Conservation (phyloP, 148 eudicot species). For the Fallopia convolvulus region DNA sequence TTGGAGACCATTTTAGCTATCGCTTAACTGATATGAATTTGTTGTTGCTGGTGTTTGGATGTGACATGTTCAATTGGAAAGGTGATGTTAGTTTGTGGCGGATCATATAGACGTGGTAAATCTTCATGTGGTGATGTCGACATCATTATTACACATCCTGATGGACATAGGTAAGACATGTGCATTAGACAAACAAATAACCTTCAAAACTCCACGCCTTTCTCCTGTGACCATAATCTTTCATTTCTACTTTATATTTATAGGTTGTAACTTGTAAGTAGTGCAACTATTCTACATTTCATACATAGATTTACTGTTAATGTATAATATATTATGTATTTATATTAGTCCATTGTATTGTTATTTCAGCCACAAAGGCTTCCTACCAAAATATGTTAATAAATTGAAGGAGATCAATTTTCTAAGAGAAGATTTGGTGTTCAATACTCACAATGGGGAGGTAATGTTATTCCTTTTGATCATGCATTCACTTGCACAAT, state of each 20-base stretch:
- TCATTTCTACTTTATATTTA: neutral
- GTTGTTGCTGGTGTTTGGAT: neutral
- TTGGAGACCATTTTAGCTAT: neutral
- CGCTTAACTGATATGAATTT: neutral
- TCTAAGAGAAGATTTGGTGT: conserved; percentile 74
- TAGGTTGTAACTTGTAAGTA: neutral
- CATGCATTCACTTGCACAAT: neutral
- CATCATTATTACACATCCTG: conserved; percentile 86
- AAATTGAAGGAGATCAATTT: conserved; percentile 73
- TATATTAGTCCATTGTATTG: neutral
- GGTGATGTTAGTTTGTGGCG: conserved; percentile 77
- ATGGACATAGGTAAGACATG: conserved; percentile 65
- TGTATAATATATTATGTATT: neutral
- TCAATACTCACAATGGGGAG: conserved; percentile 83
- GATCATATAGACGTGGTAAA: conserved; percentile 96
- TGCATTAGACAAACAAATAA: neutral
- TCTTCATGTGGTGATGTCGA: conserved; percentile 95
- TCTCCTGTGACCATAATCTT: neutral
- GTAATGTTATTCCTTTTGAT: conserved; percentile 22
- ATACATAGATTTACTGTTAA: neutral
- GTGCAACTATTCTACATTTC: neutral
- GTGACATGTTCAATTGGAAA: conserved; percentile 18
- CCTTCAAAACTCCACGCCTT: neutral
- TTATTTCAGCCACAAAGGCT: conserved; percentile 75
- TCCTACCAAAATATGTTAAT: conserved; percentile 66